phyloP scores from a whole-genome alignment of 2,329 filamentous ascomycete species.

The Macrophomina pseudophaseolina region DNA sequence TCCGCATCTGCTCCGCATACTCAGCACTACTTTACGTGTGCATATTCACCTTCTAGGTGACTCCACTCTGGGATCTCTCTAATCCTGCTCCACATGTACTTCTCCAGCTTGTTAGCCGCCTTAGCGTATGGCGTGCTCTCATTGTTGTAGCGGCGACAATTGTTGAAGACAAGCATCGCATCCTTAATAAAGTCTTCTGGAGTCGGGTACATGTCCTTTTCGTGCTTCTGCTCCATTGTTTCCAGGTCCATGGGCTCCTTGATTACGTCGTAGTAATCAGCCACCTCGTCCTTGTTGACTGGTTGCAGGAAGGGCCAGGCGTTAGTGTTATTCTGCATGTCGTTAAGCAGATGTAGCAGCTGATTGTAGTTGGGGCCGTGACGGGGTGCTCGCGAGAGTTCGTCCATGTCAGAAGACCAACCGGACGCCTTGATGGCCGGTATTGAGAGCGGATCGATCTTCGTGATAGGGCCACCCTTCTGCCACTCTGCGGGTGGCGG shows the following conservation, averaged over 20 bases:
- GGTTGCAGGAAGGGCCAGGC: conserved; percentile 95
- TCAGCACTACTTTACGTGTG: conserved; percentile 17
- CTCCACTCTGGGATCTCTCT: conserved; percentile 89
- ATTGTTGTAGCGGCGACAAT: conserved; percentile 95
- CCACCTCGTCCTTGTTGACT: conserved; percentile 93
- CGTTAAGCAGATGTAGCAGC: conserved; percentile 88
- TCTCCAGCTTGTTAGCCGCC: conserved; percentile 88
- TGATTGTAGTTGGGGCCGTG: conserved; percentile 97
- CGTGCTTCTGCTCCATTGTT: conserved; percentile 95
- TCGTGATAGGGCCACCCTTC: conserved; percentile 60
- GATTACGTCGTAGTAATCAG: conserved; percentile 99
- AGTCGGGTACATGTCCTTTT: conserved; percentile 87
- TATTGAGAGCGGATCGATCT: conserved; percentile 85
- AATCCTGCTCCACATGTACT: conserved; percentile 94
- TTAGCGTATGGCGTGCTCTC: conserved; percentile 95
- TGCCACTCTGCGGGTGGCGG: conserved; percentile 81
- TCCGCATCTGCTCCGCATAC: neutral
- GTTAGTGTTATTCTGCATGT: conserved; percentile 90
- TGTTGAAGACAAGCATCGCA: conserved; percentile 87
- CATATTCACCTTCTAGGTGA: conserved; percentile 38
- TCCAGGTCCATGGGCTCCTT: conserved; percentile 95
- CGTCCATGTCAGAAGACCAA: conserved; percentile 98
- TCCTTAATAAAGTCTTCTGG: conserved; percentile 94
- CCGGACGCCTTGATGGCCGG: conserved; percentile 87
- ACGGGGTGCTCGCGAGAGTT: conserved; percentile 89